Base-by-base conservation (phyloP, 2,329 filamentous ascomycete genomes). In the Pestalotiopsis sp. region DNA sequence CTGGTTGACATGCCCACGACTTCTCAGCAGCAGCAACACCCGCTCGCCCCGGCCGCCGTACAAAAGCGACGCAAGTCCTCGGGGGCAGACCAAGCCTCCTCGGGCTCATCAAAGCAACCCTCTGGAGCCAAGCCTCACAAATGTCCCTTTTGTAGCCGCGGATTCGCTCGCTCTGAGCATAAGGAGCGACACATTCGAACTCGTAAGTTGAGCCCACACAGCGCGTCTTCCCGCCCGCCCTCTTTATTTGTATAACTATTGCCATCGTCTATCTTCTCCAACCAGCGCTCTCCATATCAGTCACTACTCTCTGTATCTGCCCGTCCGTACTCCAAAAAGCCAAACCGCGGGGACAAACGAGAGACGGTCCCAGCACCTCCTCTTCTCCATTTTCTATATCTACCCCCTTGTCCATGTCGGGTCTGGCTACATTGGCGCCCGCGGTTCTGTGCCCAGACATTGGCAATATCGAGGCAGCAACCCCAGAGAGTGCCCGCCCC, bases 81-180 rank as follows among this genome's bases (percentile, higher is more conserved):
- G 26, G 58, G 58, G 14, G 58, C 38, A 39, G n/a, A 35, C 6
- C 30, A 35, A 35, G 30, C 30, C 30, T 35, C 30, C 30, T 35
- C 30, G 30, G 7, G 30, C 30, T 35, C 30, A 9, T 35, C 30
- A 9, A 35, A 35, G 30, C 30, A 61, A 30, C 58, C 58, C 30
- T 61, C 58, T 13, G 58, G 58, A 35, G 58, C 38, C 17, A 14
- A 13, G 35, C 38, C 58, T 11, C 58, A 61, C 58, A 35, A 38
- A n/a, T 61, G 58, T 39, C 58, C 58, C 17, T 81, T 82, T 71
- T 84, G 82, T 68, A 79, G 77, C 62, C 74, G 82, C 59, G 77
- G 74, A 60, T 84, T 84, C 76, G 82, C 83, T 72, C 78, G 82
- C 24, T 81, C 81, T 55, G 82, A 84, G 72, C 82, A 84, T 72